Evolutionary conservation across 495 filamentous ascomycete genomes (phyloP), one percentile per base, ranked within the genome.

Genomic region (Cercophora newfieldiana): DNA sequence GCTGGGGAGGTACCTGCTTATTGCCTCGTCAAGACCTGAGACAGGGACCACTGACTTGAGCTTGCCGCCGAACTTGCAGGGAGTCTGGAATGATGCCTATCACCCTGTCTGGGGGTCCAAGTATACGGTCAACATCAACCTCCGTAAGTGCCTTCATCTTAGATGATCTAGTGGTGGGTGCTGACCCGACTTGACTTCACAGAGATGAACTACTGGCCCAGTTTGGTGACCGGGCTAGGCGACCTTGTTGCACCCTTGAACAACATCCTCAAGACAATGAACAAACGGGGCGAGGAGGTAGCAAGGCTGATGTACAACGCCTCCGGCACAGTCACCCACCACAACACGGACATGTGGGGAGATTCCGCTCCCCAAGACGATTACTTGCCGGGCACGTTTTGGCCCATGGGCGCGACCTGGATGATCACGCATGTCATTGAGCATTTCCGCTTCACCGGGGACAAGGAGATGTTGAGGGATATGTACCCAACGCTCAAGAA

Each of bases 311-410:
- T 61, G 59, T 61, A 61, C 59, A 51, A 51, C 59, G 22, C 47
- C 44, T 19, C 19, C 59, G 59, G 59, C 59, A 51, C 59, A 19
- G 59, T 61, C 5, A 61, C 59, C 24, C 59, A 61, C 25, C 59
- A 61, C 59, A 61, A 61, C 59, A 61, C 59, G n/a, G 59, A 61
- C 47, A 61, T 61, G 37, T 61, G 59, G 59, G 59, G 59, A 10
- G 59, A 61, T 44, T 61, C 59, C 14, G 59, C 59, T 37, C 59
- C 59, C 37, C 59, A 61, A 3, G 59, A 61, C 25, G 29, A 61
- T 21, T 61, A 61, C 59, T 12, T 26, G 14, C 44, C 59, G 14
- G 59, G 44, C 0, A 61, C 59, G 0, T 61, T 61, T n/a, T 61
- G 59, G 59, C 22, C 37, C 59, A 61, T 61, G 59, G 59, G 59